Conservation (phyloP, 768 basidiomycete genomes). For the Tubosaeta brunneosetosa region DNA sequence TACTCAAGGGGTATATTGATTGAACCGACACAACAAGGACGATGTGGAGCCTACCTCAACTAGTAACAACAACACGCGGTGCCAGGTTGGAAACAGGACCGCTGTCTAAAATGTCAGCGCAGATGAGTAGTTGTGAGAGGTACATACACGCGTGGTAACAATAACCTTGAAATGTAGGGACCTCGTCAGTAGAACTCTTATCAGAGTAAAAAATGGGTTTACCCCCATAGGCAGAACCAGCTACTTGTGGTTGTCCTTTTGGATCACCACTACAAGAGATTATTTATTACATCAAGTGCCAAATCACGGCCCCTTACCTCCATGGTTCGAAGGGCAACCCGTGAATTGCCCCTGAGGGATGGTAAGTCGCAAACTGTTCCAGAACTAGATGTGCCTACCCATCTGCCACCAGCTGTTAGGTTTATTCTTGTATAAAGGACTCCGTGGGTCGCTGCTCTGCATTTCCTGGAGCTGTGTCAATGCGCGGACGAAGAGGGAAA, state of each 20-base stretch:
- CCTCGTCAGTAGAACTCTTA: conserved; percentile 1
- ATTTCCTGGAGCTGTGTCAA: conserved; percentile 4
- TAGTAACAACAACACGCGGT: conserved; percentile 11
- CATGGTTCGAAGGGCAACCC: conserved; percentile 14
- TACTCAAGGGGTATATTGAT: not conserved
- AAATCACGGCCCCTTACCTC: conserved; percentile 13
- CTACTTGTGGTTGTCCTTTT: conserved; percentile 1
- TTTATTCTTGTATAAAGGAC: no score
- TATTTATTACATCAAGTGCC: not conserved
- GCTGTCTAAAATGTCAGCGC: conserved; percentile 9
- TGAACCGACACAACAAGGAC: no score
- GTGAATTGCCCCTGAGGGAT: conserved; percentile 10
- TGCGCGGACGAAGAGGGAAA: conserved; percentile 18
- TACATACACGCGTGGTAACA: conserved; percentile 18
- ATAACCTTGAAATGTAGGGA: conserved; percentile 10
- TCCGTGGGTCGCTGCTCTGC: not conserved
- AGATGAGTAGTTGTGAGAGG: not conserved
- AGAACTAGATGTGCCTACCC: not conserved
- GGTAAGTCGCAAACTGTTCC: not conserved
- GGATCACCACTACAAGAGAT: conserved; percentile 15
- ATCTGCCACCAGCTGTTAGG: conserved; percentile 19
- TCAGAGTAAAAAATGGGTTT: not conserved
- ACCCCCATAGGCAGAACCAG: conserved; percentile 8
- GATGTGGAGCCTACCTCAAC: conserved; percentile 9
- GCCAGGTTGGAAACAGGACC: conserved; percentile 21